Conservation (phyloP, 169 alveolate species). For the Cyclospora cayetanensis region DNA sequence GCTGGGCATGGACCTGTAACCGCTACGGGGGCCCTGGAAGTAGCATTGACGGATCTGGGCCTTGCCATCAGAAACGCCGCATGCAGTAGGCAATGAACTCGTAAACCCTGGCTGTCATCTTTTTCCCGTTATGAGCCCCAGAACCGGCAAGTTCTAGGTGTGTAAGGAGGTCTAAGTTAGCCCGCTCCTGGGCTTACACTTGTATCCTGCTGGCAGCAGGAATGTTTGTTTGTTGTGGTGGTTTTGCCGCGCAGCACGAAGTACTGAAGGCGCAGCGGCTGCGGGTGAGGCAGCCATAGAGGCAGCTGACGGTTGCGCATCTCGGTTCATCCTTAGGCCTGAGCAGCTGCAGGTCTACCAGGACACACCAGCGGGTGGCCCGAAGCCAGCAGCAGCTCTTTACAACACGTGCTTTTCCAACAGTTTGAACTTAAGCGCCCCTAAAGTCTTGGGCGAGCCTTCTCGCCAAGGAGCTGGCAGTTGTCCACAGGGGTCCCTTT, state of each 20-base stretch:
- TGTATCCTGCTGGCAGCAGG: background rate
- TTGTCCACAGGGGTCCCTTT: too few species aligned
- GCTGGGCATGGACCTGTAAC: background rate
- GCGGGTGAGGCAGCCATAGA: conserved; percentile 7
- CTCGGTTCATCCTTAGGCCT: background rate
- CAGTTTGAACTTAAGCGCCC: background rate
- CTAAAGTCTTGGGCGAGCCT: too few species aligned
- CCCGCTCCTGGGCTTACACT: background rate
- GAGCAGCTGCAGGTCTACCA: conserved; percentile 3
- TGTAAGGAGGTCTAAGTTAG: background rate
- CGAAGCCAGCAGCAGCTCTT: background rate
- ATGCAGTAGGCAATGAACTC: conserved; percentile 32
- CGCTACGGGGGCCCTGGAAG: background rate
- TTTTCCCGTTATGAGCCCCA: too few species aligned
- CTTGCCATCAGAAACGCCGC: conserved; percentile 36
- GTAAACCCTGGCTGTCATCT: too few species aligned
- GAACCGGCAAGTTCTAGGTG: too few species aligned
- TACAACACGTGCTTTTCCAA: background rate
- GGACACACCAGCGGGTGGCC: background rate
- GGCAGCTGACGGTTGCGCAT: background rate
- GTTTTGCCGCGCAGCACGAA: background rate
- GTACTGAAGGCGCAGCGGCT: conserved; percentile 45
- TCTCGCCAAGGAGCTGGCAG: too few species aligned
- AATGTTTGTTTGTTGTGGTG: background rate
- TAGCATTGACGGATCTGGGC: background rate